These are phyloP conservation scores for Plantago ovata DNA, from an alignment of 257 asterid genomes.

Conservation along the genomic window DNA sequence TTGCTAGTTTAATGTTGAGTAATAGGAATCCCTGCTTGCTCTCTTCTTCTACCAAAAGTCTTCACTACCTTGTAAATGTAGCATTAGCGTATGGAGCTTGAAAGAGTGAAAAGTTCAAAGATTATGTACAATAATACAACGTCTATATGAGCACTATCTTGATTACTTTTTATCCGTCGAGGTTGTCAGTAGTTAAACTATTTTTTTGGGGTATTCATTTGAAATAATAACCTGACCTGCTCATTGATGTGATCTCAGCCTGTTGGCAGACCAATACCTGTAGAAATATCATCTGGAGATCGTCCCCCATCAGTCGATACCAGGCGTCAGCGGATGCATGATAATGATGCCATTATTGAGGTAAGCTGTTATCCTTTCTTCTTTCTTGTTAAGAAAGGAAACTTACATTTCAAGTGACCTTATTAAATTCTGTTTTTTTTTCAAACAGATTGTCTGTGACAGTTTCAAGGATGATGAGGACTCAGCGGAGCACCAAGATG, in stretches of 20 bases:
- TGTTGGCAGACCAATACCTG: slow-evolving; percentile 93
- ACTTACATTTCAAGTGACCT: not conserved
- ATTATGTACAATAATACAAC: no score
- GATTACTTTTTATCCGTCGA: slow-evolving; percentile 1
- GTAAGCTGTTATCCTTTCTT: slow-evolving; percentile 32
- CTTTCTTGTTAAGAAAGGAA: slow-evolving; percentile 10
- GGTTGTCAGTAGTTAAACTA: not conserved
- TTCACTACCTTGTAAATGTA: no score
- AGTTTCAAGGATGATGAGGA: slow-evolving; percentile 53
- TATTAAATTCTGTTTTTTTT: slow-evolving; percentile 16
- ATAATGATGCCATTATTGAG: slow-evolving; percentile 80
- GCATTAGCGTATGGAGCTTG: no score
- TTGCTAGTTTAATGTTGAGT: no score
- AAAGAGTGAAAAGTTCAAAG: no score
- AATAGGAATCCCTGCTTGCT: no score
- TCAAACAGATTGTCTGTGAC: slow-evolving; percentile 70
- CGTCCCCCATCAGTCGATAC: slow-evolving; percentile 89
- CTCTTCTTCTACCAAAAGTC: no score
- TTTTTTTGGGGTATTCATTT: slow-evolving; percentile 3
- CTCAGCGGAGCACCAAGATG: slow-evolving; percentile 44
- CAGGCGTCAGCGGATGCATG: slow-evolving; percentile 81
- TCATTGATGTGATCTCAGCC: slow-evolving; percentile 51
- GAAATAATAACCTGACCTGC: slow-evolving; percentile 16
- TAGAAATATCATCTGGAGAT: slow-evolving; percentile 80
- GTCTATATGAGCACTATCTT: no score